Percentiles rank a stretch among this genome's conserved stretches.
Evolutionary conservation across 1,284 basidiomycete species (phyloP).

Genomic region (Marasmius oreades): DNA sequence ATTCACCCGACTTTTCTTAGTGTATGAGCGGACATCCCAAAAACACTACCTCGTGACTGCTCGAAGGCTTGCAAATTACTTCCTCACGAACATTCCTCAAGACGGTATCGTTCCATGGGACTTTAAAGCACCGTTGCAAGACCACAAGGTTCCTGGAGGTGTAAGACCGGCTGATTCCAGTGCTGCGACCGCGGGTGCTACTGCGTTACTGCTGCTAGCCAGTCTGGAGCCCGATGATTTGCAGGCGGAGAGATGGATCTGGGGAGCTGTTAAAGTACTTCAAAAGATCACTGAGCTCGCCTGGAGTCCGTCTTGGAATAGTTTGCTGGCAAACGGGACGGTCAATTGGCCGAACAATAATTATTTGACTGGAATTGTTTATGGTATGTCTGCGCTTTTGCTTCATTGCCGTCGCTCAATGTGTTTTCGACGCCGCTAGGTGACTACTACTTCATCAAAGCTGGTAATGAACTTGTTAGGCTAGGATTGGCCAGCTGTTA

Average conservation of each 20-base stretch:
- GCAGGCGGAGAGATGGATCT: slow-evolving; percentile 40
- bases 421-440: background rate
- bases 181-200: slow-evolving; percentile 58
- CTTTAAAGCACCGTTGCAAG: slow-evolving; percentile 55
- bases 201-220: slow-evolving; percentile 56
- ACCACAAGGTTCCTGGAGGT: slow-evolving; percentile 31
- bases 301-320: slow-evolving; percentile 60
- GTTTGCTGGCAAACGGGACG: slow-evolving; percentile 64
- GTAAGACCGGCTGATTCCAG: slow-evolving; percentile 57
- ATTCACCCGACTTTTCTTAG: slow-evolving; percentile 29
- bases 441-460: slow-evolving; percentile 2
- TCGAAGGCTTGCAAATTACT: slow-evolving; percentile 53
- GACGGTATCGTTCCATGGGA: slow-evolving; percentile 70
- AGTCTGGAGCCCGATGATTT: slow-evolving; percentile 40
- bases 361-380: slow-evolving; percentile 60
- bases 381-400: slow-evolving; percentile 40
- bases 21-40: slow-evolving; percentile 53
- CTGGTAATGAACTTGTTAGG: background rate
- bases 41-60: slow-evolving; percentile 54
- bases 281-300: slow-evolving; percentile 47
- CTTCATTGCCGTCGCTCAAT: background rate
- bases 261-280: slow-evolving; percentile 50
- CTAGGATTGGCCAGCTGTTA: background rate
- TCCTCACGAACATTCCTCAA: slow-evolving; percentile 49
- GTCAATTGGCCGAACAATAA: slow-evolving; percentile 56